Evolutionary conservation across 345 rosid species (phyloP).

Genomic region (Sonneratia caseolaris): DNA sequence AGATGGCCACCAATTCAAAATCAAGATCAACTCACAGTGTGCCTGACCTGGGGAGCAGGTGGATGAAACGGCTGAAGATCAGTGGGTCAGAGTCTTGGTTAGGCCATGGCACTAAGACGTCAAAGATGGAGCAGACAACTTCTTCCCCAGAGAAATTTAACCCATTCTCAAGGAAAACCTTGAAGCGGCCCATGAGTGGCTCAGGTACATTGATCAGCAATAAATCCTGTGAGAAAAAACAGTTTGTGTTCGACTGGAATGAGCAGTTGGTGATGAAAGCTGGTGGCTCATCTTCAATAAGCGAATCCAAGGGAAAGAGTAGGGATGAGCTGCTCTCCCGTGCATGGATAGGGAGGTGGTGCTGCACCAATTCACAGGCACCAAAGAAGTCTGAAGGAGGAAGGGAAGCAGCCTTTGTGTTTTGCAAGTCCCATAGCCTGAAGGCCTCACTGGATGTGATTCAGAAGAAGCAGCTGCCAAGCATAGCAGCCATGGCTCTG

Average conservation of each 20-base stretch:
- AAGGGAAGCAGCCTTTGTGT: conserved; percentile 3
- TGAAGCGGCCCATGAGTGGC: conserved; percentile 22
- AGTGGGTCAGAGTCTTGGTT: conserved; percentile 24
- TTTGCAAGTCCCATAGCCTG: conserved; percentile 30
- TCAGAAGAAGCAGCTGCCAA: conserved; percentile 60
- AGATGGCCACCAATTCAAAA: conserved; percentile 29
- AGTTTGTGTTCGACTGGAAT: conserved; percentile 9
- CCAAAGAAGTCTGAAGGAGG: conserved; percentile 16
- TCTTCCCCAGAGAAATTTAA: conserved; percentile 28
- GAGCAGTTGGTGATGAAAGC: conserved; percentile 13
- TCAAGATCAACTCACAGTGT: conserved; percentile 18
- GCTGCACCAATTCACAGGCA: conserved; percentile 22
- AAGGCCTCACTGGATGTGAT: conserved; percentile 20
- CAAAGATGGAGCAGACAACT: conserved; percentile 26
- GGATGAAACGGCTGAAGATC: conserved; percentile 76
- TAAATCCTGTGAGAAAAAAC: conserved; percentile 23
- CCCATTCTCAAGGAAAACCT: conserved; percentile 24
- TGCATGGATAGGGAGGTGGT: conserved; percentile 80
- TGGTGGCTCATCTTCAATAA: conserved; percentile 20
- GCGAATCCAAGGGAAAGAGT: conserved; percentile 17
- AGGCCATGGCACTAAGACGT: conserved; percentile 32
- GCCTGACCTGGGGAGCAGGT: conserved; percentile 35
- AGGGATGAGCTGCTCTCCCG: conserved; percentile 26
- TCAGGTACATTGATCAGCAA: conserved; percentile 15
- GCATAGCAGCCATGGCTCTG: conserved; percentile 95